Evolutionary conservation across 75 land plant genomes (phyloP), one percentile per base, ranked within the genome.

Genomic region (Picea sitchensis): DNA sequence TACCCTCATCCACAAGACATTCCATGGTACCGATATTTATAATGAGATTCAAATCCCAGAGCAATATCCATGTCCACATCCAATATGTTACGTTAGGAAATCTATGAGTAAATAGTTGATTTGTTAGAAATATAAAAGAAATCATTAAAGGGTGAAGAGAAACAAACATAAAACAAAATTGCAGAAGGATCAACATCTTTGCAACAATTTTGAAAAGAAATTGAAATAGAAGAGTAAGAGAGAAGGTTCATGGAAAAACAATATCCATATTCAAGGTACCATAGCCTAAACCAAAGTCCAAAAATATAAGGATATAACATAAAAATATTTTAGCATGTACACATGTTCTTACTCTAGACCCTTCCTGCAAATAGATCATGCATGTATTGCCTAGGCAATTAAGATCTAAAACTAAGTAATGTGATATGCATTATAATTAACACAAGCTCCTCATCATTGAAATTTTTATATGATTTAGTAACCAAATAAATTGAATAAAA

Each of bases 11-110:
- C 26, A 26, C 26, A 0, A 26, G 26, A 26, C 26, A 26, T 26
- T 26, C 26, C 26, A 26, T 26, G 26, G 26, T 26, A 26, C 26
- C 26, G 26, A 26, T 26, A 26, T 26, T 93, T 81, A 58, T 93
- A 96, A 79, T 96, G 94, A 7, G 98, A 96, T 21, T 96, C 98
- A 88, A 96, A 96, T 1, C 96, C 94, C 80, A 96, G 74, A 7
- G 98, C 98, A 74, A 96, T 86, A 65, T 96, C 99, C 75, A 94
- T 93, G 84, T 96, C 99, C 58, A 96, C 86, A 54, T 96, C 99
- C 88, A 92, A 84, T 75, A 88, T 91, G 88, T 92, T 90, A 75
- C 91, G 80, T 71, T 93, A 92, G 63, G 96, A 94, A 83, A 95
- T 95, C 98, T 95, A 84, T 57, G 60, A 26, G 26, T 26, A 26